Base-by-base conservation (phyloP, 306 rosid genomes). In the Quercus agrifolia region DNA sequence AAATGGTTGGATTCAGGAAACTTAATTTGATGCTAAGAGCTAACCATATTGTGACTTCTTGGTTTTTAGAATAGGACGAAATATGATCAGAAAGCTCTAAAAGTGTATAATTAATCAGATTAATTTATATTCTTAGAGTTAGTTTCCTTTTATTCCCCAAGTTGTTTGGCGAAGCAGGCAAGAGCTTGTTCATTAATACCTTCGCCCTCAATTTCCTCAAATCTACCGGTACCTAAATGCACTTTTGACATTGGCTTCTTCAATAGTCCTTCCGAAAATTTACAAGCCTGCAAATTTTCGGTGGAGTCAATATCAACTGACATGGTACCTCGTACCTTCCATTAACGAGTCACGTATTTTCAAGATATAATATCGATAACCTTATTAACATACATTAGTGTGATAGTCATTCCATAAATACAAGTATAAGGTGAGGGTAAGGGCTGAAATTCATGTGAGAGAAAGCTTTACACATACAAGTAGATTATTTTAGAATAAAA, bases 181-280 rank as follows among this genome's bases (percentile, higher is more conserved):
- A 59, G 66, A 59, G 66, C 6, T 9, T 59, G 18, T 11, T 23
- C 76, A 54, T 84, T 84, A 30, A 81, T 84, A 7, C 77, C 83
- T 6, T 79, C 85, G 77, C 78, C 81, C 46, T 77, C 41, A 52
- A 56, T 52, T 6, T 3, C 28, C 68, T 84, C 77, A 30, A 10
- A 56, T 59, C 27, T 77, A 5, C 90, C 90, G 0, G 83, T 84
- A 70, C 79, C 86, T 56, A 87, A 30, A 69, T 87, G 68, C 2
- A 84, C 83, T 46, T 84, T 80, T 4, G 86, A 82, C 58, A 79
- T 31, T 6, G 74, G 79, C 71, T 82, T 87, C 52, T 74, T 81
- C n/a, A 87, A 28, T 28, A 82, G 3, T 76, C 75, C 5, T 82
- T 28, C 33, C 86, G 86, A 33, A 84, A 74, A 52, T 66, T 79